These are phyloP conservation scores for Globisporangium lucens DNA, from an alignment of 352 stramenopile genomes.

Conservation along the genomic window DNA sequence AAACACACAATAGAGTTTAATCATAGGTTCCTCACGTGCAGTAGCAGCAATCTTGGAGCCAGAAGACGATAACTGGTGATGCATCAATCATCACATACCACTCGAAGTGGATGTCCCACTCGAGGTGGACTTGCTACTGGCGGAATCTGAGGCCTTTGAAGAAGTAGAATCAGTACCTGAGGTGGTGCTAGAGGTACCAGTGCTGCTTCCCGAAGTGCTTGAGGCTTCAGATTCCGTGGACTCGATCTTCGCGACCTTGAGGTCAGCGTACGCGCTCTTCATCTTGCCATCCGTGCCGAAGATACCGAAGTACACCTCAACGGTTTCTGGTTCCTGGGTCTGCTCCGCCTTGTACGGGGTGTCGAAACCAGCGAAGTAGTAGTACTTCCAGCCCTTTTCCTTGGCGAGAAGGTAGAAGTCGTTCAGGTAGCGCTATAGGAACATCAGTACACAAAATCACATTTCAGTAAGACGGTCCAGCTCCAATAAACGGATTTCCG, in stretches of 20 bases:
- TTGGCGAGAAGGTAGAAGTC: constrained; percentile 73
- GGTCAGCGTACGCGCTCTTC: constrained; percentile 56
- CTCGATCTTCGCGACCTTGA: constrained; percentile 47
- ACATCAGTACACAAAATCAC: constrained; percentile 1
- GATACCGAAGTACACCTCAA: constrained; percentile 79
- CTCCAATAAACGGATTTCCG: not conserved
- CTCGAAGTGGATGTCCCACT: constrained; percentile 3
- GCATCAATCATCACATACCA: constrained; percentile 10
- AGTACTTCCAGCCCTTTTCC: constrained; percentile 77
- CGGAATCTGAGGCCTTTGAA: not conserved
- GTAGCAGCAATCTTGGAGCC: not conserved
- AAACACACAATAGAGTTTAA: not conserved
- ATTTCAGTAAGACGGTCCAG: constrained; percentile 5
- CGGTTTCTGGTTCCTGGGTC: constrained; percentile 39
- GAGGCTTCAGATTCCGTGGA: constrained; percentile 26
- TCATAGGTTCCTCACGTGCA: not conserved
- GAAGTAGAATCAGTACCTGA: constrained; percentile 13
- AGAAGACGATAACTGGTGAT: constrained; percentile 6
- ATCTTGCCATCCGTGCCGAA: constrained; percentile 60
- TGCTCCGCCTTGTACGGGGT: constrained; percentile 74
- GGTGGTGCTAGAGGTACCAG: constrained; percentile 5
- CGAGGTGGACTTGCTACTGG: constrained; percentile 4
- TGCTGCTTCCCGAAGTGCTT: constrained; percentile 19
- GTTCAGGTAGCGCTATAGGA: constrained; percentile 58
- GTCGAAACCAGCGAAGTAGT: constrained; percentile 87